A percentile compares a stretch with the other conserved stretches of the same genome.
phyloP scores from a whole-genome alignment of 345 rosid genomes.

The Leavenworthia alabamica region DNA sequence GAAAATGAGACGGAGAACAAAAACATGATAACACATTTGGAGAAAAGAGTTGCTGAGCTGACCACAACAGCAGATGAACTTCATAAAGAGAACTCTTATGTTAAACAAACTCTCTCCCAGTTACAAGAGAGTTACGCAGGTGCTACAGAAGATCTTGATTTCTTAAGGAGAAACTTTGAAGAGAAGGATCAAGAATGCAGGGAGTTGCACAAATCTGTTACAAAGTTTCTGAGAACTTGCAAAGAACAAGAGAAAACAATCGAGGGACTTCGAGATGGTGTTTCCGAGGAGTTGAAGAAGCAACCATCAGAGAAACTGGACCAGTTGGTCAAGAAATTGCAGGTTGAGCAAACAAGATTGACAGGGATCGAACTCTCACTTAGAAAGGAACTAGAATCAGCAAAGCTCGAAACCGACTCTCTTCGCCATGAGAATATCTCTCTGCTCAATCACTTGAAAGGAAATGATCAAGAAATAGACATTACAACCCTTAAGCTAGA shows the following conservation, averaged over 20 bases:
- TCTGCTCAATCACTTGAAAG: conserved; percentile 69
- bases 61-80: conserved; percentile 45
- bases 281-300: conserved; percentile 41
- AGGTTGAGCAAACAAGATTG: conserved; percentile 78
- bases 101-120: conserved; percentile 45
- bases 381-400: conserved; percentile 66
- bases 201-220: conserved; percentile 69
- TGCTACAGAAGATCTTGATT: conserved; percentile 44
- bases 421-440: conserved; percentile 83
- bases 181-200: conserved; percentile 91
- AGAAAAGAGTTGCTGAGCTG: conserved; percentile 57
- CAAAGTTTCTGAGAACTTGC: conserved; percentile 64
- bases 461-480: conserved; percentile 42
- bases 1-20: conserved; percentile 67
- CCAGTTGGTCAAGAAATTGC: conserved; percentile 45
- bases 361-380: conserved; percentile 72
- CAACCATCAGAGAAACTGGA: conserved; percentile 42
- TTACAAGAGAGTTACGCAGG: conserved; percentile 49
- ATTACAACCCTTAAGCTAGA: conserved; percentile 61
- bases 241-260: conserved; percentile 83
- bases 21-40: conserved; percentile 45
- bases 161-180: conserved; percentile 56
- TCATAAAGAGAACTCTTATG: conserved; percentile 46
- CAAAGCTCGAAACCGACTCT: conserved; percentile 56
- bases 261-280: conserved; percentile 60